Conservation (phyloP, 169 alveolate genomes). For the Plasmodium gallinaceum region DNA sequence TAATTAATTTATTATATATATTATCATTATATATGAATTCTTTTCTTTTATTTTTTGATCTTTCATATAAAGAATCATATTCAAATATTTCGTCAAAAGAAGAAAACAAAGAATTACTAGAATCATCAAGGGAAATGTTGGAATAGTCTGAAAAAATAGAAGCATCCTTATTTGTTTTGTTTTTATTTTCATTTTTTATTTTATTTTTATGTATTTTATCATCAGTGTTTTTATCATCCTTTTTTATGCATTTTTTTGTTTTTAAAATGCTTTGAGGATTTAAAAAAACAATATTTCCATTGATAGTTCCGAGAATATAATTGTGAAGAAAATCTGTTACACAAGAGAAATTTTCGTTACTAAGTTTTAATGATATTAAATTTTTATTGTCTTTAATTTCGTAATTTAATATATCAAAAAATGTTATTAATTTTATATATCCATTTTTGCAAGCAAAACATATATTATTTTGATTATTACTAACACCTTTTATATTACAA, state of each 20-base stretch:
- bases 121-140: neutral
- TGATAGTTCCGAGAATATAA: slow-evolving; percentile 37
- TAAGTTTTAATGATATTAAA: slow-evolving; percentile 60
- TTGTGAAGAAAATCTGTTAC: slow-evolving; percentile 6
- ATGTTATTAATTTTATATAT: slow-evolving; percentile 25
- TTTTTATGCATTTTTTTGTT: neutral
- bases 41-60: neutral
- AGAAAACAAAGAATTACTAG: slow-evolving; percentile 7
- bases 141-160: neutral
- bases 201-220: neutral
- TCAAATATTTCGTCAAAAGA: slow-evolving; percentile 67
- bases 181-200: neutral
- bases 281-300: slow-evolving; percentile 37
- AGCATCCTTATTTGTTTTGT: neutral
- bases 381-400: slow-evolving; percentile 39
- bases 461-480: neutral
- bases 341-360: slow-evolving; percentile 38
- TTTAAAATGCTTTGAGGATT: slow-evolving; percentile 35
- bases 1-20: slow-evolving; percentile 25
- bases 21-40: neutral
- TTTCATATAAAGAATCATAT: neutral
- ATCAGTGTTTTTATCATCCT: too few species aligned
- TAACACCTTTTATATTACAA: slow-evolving; percentile 39
- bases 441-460: slow-evolving; percentile 73
- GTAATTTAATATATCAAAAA: slow-evolving; percentile 16